These are phyloP conservation scores for Tolypocladium ophioglossoides DNA, from an alignment of 2,329 filamentous ascomycete species.

Conservation along the genomic window DNA sequence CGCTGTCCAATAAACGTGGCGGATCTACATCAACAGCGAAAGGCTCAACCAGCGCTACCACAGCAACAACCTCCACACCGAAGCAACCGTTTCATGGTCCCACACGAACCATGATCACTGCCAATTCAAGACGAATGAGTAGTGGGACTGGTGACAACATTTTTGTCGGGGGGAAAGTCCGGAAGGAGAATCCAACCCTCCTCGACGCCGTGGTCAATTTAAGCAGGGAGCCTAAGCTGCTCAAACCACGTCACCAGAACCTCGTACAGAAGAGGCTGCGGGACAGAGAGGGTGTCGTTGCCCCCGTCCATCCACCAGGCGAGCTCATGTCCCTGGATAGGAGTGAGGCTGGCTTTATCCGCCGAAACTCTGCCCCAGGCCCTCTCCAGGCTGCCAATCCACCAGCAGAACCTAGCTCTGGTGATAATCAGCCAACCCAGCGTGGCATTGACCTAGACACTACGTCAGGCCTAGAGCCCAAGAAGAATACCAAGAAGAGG, in stretches of 20 bases:
- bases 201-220: slow-evolving; percentile 29
- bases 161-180: slow-evolving; percentile 31
- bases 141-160: slow-evolving; percentile 24
- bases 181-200: slow-evolving; percentile 24
- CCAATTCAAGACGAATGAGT: background rate
- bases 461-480: background rate
- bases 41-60: background rate
- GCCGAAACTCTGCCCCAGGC: background rate
- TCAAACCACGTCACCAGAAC: slow-evolving; percentile 24
- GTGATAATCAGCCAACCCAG: background rate
- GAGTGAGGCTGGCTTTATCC: background rate
- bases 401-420: background rate
- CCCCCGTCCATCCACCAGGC: slow-evolving; percentile 22
- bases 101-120: background rate
- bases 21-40: background rate
- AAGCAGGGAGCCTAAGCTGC: slow-evolving; percentile 27
- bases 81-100: background rate
- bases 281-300: slow-evolving; percentile 29
- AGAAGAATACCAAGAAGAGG: background rate
- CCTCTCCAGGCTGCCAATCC: background rate
- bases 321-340: slow-evolving; percentile 18
- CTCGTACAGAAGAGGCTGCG: slow-evolving; percentile 31
- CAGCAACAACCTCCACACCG: background rate
- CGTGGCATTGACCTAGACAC: too few species aligned
- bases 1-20: too few species aligned